Percentiles rank a stretch among this genome's conserved stretches.
Evolutionary conservation across 1,284 basidiomycete species (phyloP).

Genomic region (Pseudozyma sp.): DNA sequence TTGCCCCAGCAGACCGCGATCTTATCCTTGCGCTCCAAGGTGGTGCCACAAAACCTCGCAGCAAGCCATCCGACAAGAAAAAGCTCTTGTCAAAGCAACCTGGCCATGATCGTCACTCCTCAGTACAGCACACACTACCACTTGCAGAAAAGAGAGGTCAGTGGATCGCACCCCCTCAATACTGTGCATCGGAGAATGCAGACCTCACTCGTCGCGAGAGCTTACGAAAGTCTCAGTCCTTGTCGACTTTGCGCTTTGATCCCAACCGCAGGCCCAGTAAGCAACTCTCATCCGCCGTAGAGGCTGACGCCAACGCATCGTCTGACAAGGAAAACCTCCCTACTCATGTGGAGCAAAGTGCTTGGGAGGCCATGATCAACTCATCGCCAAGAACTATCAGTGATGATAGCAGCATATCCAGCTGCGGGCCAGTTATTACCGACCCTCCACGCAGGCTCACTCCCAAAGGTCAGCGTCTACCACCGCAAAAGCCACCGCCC

Average conservation of each 20-base stretch:
- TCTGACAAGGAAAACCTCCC: background rate
- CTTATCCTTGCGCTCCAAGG: constrained; percentile 26
- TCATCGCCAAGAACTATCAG: constrained; percentile 11
- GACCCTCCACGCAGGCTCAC: constrained; percentile 8
- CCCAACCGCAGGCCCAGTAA: constrained; percentile 5
- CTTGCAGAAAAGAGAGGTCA: background rate
- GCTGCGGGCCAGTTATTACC: background rate
- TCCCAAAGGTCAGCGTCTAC: constrained; percentile 18
- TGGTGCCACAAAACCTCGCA: constrained; percentile 1
- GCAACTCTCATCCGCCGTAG: background rate
- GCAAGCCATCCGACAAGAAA: constrained; percentile 14
- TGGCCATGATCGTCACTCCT: background rate
- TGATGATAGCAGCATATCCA: constrained; percentile 14
- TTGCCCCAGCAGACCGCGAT: constrained; percentile 12
- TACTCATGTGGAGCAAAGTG: constrained; percentile 1
- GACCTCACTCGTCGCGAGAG: background rate
- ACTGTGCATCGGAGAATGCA: background rate
- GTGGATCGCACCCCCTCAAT: constrained; percentile 18
- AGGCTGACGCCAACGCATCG: background rate
- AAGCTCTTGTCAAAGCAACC: constrained; percentile 6
- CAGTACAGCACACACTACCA: background rate
- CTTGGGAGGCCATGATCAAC: constrained; percentile 16
- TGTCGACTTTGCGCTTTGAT: constrained; percentile 21
- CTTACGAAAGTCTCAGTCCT: constrained; percentile 30
- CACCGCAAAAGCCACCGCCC: constrained; percentile 48